A percentile compares a stretch with the other conserved stretches of the same genome.
phyloP scores from a whole-genome alignment of 2,329 filamentous ascomycete genomes.

The Purpureocillium takamizusanense region DNA sequence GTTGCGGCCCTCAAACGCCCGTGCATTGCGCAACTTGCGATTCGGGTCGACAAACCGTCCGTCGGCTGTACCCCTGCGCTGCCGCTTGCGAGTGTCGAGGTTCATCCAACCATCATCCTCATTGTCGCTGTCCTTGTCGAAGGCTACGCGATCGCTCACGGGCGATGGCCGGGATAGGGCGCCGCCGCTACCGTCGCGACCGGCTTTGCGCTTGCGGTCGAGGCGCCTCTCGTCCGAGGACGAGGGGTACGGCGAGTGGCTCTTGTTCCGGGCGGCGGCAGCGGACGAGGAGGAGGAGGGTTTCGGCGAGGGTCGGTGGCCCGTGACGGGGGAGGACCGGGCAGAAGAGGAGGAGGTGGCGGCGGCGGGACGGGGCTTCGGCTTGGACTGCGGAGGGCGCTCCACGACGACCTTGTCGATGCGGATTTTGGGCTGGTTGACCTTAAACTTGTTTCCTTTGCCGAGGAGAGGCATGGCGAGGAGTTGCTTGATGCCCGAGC shows the following conservation, averaged over 20 bases:
- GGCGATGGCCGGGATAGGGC: slow-evolving; percentile 29
- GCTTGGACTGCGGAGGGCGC: slow-evolving; percentile 20
- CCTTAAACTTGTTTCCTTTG: slow-evolving; percentile 40
- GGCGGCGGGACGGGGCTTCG: slow-evolving; percentile 22
- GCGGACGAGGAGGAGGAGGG: slow-evolving; percentile 17
- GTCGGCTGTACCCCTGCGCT: slow-evolving; percentile 31
- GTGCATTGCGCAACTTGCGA: slow-evolving; percentile 34
- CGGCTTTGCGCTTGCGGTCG: slow-evolving; percentile 41
- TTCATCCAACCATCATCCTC: slow-evolving; percentile 45
- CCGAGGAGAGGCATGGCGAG: slow-evolving; percentile 29
- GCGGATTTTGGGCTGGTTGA: slow-evolving; percentile 39
- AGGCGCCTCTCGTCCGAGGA: slow-evolving; percentile 26
- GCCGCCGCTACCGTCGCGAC: slow-evolving; percentile 7
- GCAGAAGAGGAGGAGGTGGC: slow-evolving; percentile 1
- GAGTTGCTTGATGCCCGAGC: background rate
- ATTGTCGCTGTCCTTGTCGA: slow-evolving; percentile 41
- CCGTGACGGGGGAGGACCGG: slow-evolving; percentile 7
- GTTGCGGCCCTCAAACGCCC: slow-evolving; percentile 33
- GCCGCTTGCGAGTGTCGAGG: slow-evolving; percentile 38
- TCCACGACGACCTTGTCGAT: slow-evolving; percentile 43
- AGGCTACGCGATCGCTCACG: slow-evolving; percentile 37
- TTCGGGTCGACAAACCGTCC: slow-evolving; percentile 35
- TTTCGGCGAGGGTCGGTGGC: slow-evolving; percentile 4
- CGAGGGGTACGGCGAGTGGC: slow-evolving; percentile 32
- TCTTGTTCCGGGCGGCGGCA: slow-evolving; percentile 24